Evolutionary conservation across 139 green algal species (phyloP), one percentile per base, ranked within the genome.

Genomic region (Tetradesmus obliquus): DNA sequence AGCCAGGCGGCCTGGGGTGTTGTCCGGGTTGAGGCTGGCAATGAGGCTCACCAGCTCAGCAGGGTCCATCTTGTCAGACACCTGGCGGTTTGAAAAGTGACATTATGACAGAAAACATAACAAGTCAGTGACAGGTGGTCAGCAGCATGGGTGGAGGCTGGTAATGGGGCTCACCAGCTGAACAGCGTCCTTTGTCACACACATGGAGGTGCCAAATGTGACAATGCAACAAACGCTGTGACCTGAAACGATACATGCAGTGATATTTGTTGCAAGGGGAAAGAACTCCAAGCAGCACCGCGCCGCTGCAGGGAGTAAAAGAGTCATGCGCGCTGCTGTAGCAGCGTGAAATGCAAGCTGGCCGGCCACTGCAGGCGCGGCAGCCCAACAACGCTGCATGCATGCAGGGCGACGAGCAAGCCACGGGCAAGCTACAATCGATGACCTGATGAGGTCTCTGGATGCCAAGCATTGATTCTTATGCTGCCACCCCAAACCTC

Each of bases 41-140:
- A 99, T 98, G 32, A 99, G 94, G 57, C 95, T 91, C 55, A 99
- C 97, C 76, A 99, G 94, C 87, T 99, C 95, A 2, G 91, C 90
- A 62, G 98, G 98, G 91, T 98, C 95, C 94, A 98, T 98, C 95
- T 99, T 99, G 95, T 99, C 95, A 69, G 95, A 98, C 32, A 99
- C 94, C 94, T 96, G 92, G 54, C 3, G 51, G 51, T 66, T 66
- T 55, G 3, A 20, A 20, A 84, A 55, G 32, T 84, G 19, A 84
- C 32, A 84, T n/a, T 20, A 54, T 55, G 8, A 83, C 24, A 83
- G 8, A 88, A 3, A 60, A 54, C 66, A 55, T n/a, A 19, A 32
- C 81, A 54, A 69, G 81, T 32, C 17, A 83, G 79, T 10, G 24
- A 76, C 66, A 45, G 32, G 32, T 45, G 32, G 32, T 45, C 32